phyloP scores from a whole-genome alignment of 2,329 filamentous ascomycete species.

The Helminthosporium solani region DNA sequence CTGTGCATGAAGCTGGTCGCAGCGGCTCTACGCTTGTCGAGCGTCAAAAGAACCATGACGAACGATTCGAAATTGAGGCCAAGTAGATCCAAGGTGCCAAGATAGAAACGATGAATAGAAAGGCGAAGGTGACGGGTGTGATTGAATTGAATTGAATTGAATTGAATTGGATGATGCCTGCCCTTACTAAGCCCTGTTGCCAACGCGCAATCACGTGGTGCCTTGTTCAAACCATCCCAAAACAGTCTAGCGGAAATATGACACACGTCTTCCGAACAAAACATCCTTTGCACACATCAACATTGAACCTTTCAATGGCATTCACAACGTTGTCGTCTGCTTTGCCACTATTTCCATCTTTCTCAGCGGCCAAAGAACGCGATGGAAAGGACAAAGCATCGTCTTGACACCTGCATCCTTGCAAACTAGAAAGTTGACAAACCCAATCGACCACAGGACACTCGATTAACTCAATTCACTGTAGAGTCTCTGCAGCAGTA shows the following conservation, averaged over 20 bases:
- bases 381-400: constrained; percentile 1
- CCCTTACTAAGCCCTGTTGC: no score
- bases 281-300: neutral
- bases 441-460: no score
- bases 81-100: no score
- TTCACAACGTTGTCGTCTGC: neutral
- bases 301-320: neutral
- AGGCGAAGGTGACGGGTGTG: no score
- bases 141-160: no score
- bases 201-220: constrained; percentile 1
- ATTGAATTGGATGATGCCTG: neutral
- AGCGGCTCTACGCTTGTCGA: no score
- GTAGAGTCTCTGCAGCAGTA: neutral
- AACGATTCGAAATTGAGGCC: no score
- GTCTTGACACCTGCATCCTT: neutral
- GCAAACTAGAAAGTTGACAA: no score
- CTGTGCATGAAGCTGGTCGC: no score
- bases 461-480: neutral
- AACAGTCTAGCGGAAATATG: neutral
- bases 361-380: neutral
- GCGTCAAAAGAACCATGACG: no score
- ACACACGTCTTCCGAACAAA: neutral
- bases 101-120: no score
- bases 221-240: neutral
- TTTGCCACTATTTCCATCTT: constrained; percentile 6